Evolutionary conservation across 1,139 yeast genomes (phyloP), one percentile per base, ranked within the genome.

Genomic region (Magnusiomyces suaveolens): DNA sequence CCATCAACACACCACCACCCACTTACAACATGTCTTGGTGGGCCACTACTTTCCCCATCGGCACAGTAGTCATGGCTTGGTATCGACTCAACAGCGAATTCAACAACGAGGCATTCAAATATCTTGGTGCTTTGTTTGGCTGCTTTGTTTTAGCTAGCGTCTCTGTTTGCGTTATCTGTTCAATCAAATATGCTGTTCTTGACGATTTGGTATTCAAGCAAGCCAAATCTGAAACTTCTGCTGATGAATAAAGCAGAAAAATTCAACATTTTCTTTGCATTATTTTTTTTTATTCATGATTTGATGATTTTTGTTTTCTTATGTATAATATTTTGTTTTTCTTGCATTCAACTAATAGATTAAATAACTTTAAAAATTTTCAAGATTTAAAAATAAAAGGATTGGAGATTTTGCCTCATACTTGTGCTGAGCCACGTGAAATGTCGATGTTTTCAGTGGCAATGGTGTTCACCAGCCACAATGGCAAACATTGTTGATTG

Each of bases 1-100:
- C 73, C 56, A 67, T 76, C 8, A 56, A 62, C 43, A 68, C 76
- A 32, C 63, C 62, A 1, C 72, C 72, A 4, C 59, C 58, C n/a
- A 29, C 36, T 29, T 29, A 82, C 72, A 75, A 77, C 56, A 77
- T 78, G 60, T 80, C 82, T 0, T 87, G 84, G 78, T 88, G 96
- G 95, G 82, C 89, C 33, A 80, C 86, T 75, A 85, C 96, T 59
- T 89, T 89, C 82, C 96, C 96, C 1, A 65, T 87, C 62, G 96
- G 96, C 1, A 87, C 96, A 0, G 83, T 86, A 83, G 74, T 84
- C 0, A 68, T 85, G 23, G 80, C 87, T 2, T 77, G 81, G 60
- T 68, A 73, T 23, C 78, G 79, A 61, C 65, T 87, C 29, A 80
- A 75, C 44, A 62, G 59, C 1, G 67, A 76, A 3, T 75, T 72